Conservation (phyloP, 2,329 filamentous ascomycete genomes). For the Curvularia sp. region DNA sequence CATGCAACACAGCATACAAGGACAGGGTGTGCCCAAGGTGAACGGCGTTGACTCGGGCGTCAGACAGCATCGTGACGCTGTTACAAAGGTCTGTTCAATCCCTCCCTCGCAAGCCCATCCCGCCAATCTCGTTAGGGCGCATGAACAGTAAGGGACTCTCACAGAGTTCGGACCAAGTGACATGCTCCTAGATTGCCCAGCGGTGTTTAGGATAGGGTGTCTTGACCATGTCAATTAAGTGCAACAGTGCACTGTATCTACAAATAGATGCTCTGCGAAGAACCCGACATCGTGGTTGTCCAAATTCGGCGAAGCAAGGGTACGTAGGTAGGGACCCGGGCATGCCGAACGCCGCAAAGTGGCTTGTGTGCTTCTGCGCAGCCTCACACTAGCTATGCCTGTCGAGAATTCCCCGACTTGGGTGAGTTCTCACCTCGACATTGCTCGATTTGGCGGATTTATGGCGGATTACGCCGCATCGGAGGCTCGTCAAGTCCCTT, state of each 20-base stretch:
- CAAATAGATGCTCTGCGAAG: not conserved
- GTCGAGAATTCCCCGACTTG: too few relatives aligned
- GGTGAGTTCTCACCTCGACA: not conserved
- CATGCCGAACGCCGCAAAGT: not conserved
- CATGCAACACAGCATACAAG: not conserved
- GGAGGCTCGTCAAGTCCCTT: not conserved
- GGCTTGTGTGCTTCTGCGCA: not conserved
- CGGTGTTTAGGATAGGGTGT: not conserved
- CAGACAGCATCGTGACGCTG: not conserved
- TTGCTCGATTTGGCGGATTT: not conserved
- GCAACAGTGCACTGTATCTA: too few relatives aligned
- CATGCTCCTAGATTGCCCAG: not conserved
- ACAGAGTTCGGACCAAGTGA: not conserved
- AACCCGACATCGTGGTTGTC: too few relatives aligned
- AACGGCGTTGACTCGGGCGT: not conserved
- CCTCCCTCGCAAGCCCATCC: not conserved
- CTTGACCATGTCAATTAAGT: not conserved
- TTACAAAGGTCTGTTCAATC: not conserved
- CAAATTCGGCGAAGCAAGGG: not conserved
- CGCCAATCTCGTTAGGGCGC: not conserved
- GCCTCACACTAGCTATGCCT: not conserved
- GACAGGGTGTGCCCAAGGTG: not conserved
- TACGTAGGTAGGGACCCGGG: too few relatives aligned
- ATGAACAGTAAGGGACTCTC: not conserved
- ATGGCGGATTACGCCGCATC: not conserved